phyloP scores from a whole-genome alignment of 148 eudicot genomes.

The Cornus controversa region DNA sequence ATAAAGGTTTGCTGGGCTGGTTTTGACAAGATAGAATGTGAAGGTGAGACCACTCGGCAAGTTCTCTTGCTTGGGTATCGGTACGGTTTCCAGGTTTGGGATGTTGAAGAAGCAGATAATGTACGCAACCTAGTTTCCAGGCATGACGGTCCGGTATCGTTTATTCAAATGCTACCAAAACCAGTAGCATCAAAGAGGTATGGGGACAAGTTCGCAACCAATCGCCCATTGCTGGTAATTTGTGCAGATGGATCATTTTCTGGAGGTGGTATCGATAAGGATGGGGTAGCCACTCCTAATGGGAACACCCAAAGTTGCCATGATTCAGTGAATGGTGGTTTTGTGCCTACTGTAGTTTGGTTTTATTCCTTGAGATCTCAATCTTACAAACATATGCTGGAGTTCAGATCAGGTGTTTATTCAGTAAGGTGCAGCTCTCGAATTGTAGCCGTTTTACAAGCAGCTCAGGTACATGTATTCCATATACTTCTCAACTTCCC shows the following conservation, averaged over 20 bases:
- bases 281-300: constrained; percentile 28
- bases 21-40: constrained; percentile 72
- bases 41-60: constrained; percentile 40
- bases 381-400: constrained; percentile 53
- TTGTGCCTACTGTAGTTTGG: constrained; percentile 54
- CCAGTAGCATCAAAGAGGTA: constrained; percentile 41
- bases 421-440: constrained; percentile 79
- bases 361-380: constrained; percentile 74
- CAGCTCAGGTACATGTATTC: constrained; percentile 61
- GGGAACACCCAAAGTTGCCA: constrained; percentile 36
- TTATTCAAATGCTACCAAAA: constrained; percentile 72
- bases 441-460: constrained; percentile 69
- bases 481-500: background rate
- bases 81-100: constrained; percentile 86
- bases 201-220: constrained; percentile 45
- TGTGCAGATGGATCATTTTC: constrained; percentile 59
- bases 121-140: constrained; percentile 62
- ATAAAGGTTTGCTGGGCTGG: constrained; percentile 89
- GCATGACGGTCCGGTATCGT: constrained; percentile 71
- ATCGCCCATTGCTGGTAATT: constrained; percentile 68
- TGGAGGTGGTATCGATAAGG: constrained; percentile 39
- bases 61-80: constrained; percentile 76
- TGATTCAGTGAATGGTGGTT: constrained; percentile 35
- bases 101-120: constrained; percentile 81
- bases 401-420: constrained; percentile 66